Conservation (phyloP, 1,284 basidiomycete species). For the Gymnopus androsaceus region DNA sequence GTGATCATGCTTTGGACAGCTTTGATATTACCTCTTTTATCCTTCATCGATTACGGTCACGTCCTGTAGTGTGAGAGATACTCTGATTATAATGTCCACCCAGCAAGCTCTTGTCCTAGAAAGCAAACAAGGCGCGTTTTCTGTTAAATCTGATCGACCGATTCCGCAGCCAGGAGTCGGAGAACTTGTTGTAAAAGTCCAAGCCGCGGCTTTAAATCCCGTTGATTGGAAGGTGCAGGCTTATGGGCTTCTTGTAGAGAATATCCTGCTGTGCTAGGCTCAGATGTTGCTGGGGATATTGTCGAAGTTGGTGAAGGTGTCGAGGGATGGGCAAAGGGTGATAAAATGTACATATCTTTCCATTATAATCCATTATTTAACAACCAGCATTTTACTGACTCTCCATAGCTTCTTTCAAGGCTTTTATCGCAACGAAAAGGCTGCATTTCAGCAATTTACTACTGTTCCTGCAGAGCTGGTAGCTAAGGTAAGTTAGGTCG, state of each 20-base stretch:
- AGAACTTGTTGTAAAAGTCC: constrained; percentile 7
- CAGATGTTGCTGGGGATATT: constrained; percentile 48
- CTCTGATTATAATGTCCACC: not conserved
- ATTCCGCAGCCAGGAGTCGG: not conserved
- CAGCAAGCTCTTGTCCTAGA: constrained; percentile 10
- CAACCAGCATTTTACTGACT: too few species aligned
- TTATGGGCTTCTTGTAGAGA: not conserved
- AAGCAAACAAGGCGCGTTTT: not conserved
- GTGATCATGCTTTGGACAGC: too few species aligned
- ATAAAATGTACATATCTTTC: constrained; percentile 1
- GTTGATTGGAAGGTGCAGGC: constrained; percentile 14
- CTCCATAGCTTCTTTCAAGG: constrained; percentile 6
- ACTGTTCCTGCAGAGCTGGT: constrained; percentile 10
- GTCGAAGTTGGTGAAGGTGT: constrained; percentile 41
- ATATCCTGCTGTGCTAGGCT: constrained; percentile 42
- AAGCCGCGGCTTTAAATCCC: constrained; percentile 4
- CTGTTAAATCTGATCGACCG: not conserved
- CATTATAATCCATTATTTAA: too few species aligned
- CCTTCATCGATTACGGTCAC: too few species aligned
- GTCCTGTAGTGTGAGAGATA: too few species aligned
- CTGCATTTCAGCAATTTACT: constrained; percentile 12
- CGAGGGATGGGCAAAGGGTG: constrained; percentile 13
- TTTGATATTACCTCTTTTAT: too few species aligned
- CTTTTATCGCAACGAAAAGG: not conserved
- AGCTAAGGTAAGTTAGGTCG: not conserved